Evolutionary conservation across 1,284 basidiomycete species (phyloP).

Genomic region (Exobasidium cylindrosporum): DNA sequence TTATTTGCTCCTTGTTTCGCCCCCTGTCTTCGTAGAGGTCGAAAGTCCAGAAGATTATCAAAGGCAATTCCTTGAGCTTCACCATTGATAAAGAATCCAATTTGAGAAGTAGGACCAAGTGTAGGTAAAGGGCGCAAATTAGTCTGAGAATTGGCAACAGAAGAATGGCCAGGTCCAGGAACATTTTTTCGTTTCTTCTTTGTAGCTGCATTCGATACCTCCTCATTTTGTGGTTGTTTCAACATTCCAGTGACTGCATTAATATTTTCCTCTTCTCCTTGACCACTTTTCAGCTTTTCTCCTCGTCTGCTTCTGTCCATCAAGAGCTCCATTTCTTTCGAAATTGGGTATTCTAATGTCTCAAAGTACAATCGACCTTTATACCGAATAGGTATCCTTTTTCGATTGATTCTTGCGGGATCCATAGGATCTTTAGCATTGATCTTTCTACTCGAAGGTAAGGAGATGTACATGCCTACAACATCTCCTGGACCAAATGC

Average conservation of each 20-base stretch:
- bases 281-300: conserved; percentile 7
- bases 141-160: neutral
- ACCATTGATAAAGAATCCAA: conserved; percentile 92
- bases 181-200: conserved; percentile 22
- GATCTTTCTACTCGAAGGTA: conserved; percentile 62
- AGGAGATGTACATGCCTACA: conserved; percentile 85
- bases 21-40: conserved; percentile 63
- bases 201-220: conserved; percentile 7
- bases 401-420: conserved; percentile 34
- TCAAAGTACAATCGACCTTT: conserved; percentile 97
- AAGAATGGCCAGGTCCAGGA: neutral
- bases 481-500: conserved; percentile 79
- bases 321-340: conserved; percentile 83
- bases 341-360: conserved; percentile 79
- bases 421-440: conserved; percentile 26
- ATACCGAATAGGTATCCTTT: conserved; percentile 72
- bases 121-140: conserved; percentile 68
- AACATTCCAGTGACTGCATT: neutral
- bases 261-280: neutral
- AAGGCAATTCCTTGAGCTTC: conserved; percentile 81
- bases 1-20: neutral
- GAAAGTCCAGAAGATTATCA: conserved; percentile 81
- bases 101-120: conserved; percentile 58
- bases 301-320: conserved; percentile 54
- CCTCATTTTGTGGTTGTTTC: neutral